phyloP scores from a whole-genome alignment of 2,329 filamentous ascomycete genomes.

The Calonectria naviculata region DNA sequence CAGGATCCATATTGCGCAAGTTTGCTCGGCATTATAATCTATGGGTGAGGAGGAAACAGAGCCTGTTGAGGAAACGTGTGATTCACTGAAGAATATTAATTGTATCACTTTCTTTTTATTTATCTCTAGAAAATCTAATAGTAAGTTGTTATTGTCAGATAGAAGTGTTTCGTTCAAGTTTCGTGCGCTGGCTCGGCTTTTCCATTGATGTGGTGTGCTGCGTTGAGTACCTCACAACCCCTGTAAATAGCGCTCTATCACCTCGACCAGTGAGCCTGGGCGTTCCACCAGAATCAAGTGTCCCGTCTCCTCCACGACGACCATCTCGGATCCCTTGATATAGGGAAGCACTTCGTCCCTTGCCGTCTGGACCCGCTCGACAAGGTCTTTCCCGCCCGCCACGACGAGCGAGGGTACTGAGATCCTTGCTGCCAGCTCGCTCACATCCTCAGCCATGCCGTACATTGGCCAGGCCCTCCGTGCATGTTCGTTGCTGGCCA shows the following conservation, averaged over 20 bases:
- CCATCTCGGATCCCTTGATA: background rate
- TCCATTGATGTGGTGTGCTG: too few relatives aligned
- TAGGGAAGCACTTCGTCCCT: background rate
- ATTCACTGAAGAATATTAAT: too few relatives aligned
- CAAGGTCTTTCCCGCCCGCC: background rate
- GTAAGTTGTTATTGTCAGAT: too few relatives aligned
- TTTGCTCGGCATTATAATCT: too few relatives aligned
- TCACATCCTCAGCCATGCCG: constrained; percentile 19
- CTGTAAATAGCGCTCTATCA: background rate
- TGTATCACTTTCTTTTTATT: too few relatives aligned
- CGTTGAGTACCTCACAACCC: too few relatives aligned
- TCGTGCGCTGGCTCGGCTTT: too few relatives aligned
- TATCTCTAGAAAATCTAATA: too few relatives aligned
- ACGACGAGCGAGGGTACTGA: background rate
- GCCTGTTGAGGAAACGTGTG: too few relatives aligned
- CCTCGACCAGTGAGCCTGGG: background rate
- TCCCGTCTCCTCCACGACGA: background rate
- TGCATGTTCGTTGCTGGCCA: constrained; percentile 4
- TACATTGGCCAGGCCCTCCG: constrained; percentile 13
- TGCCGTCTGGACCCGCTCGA: background rate
- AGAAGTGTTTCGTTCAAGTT: too few relatives aligned
- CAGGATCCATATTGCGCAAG: too few relatives aligned
- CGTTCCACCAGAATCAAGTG: background rate
- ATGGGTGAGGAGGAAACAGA: too few relatives aligned
- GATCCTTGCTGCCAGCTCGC: background rate